Conservation (phyloP, 129 eudicot species). For the Lactuca saligna region DNA sequence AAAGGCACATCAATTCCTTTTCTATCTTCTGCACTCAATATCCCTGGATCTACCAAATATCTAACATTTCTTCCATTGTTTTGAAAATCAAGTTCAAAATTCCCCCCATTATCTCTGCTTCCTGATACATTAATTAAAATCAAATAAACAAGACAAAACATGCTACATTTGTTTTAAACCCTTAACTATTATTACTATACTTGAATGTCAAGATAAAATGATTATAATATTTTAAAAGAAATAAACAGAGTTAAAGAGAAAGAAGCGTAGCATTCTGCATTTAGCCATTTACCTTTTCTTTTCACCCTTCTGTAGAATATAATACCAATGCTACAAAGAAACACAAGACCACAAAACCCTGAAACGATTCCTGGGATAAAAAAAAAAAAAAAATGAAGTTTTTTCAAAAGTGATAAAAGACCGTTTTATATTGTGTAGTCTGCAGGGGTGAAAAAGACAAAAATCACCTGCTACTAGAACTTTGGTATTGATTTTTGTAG, state of each 20-base stretch:
- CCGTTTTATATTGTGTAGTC: background rate
- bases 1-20: slow-evolving; percentile 33
- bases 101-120: background rate
- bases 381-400: background rate
- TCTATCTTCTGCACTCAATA: slow-evolving; percentile 21
- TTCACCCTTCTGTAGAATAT: slow-evolving; percentile 10
- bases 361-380: slow-evolving; percentile 16
- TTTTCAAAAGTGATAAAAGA: too few species aligned
- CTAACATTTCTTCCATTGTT: background rate
- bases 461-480: slow-evolving; percentile 29
- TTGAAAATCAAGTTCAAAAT: background rate
- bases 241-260: too few species aligned
- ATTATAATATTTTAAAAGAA: too few species aligned
- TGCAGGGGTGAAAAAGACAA: background rate
- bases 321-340: slow-evolving; percentile 7
- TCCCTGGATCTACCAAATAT: slow-evolving; percentile 1
- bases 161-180: too few species aligned
- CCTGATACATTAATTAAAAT: background rate
- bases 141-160: too few species aligned
- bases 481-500: slow-evolving; percentile 7
- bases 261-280: too few species aligned
- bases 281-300: slow-evolving; percentile 6
- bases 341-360: slow-evolving; percentile 1
- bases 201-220: too few species aligned
- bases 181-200: too few species aligned